Evolutionary conservation across 306 rosid species (phyloP).

Genomic region (Medicago arabica): DNA sequence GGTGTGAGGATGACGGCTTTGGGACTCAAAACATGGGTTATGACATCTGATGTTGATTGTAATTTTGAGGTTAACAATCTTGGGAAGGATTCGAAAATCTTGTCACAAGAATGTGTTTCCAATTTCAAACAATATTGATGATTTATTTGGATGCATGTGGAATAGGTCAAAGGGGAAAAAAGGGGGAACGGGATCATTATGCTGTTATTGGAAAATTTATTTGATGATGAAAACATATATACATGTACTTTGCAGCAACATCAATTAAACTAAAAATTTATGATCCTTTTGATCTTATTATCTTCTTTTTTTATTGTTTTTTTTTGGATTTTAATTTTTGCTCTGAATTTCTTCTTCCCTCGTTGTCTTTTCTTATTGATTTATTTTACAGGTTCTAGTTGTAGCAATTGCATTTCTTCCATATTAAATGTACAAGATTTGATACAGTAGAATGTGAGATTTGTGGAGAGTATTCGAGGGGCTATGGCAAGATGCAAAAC

Average conservation of each 20-base stretch:
- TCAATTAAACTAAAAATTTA: constrained; percentile 8
- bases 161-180: too few species aligned
- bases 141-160: not conserved
- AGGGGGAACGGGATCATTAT: not conserved
- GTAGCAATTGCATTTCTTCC: not conserved
- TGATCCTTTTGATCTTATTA: not conserved
- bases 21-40: constrained; percentile 41
- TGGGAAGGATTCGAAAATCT: constrained; percentile 4
- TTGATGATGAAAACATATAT: constrained; percentile 12
- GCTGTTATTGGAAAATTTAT: constrained; percentile 1
- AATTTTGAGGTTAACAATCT: constrained; percentile 40
- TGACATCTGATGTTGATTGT: constrained; percentile 48
- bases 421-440: not conserved
- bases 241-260: not conserved
- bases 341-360: not conserved
- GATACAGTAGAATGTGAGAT: not conserved
- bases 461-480: not conserved
- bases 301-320: too few species aligned
- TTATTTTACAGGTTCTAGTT: not conserved
- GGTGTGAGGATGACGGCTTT: constrained; percentile 28
- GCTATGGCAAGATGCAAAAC: too few species aligned
- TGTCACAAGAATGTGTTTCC: constrained; percentile 46
- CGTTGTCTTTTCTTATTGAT: too few species aligned
- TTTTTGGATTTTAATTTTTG: not conserved
- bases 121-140: constrained; percentile 33